Base-by-base conservation (phyloP, 2,329 filamentous ascomycete species). In the Sphaerostilbella broomeana region DNA sequence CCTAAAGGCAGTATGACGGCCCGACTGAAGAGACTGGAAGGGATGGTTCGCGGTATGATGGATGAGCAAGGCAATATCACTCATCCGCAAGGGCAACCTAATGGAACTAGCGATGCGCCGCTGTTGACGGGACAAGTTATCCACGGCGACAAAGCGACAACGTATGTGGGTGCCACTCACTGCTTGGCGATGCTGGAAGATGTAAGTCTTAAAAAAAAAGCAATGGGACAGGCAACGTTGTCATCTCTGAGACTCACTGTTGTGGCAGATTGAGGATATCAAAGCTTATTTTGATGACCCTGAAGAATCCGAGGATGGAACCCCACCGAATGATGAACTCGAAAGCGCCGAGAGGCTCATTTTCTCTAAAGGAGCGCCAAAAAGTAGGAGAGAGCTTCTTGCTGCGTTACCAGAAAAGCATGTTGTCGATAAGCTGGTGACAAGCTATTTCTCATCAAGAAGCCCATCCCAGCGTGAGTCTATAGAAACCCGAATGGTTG, bases 161-260 rank as follows among this genome's bases (percentile, higher is more conserved):
- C 67, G 4, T 79, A 76, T 47, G 67, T 79, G 4, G 75, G 75
- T 1, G 73, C 73, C 4, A 78, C 75, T 30, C 74, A 79, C 43
- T 77, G 73, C 47, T 70, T 77, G 61, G 75, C 75, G 2, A 76
- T 79, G 55, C 56, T 79, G 9, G 71, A 78, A 50, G 72, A 79
- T 60, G 74, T 77, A 48, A 40, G 37, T 32, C 22, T 27, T 18
- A 15, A 22, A 11, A n/a, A 2, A 10, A 16, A 8, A 4, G 4
- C n/a, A 32, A 6, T 10, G 4, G 3, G 12, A 17, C 34, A 18
- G 2, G 4, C 4, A 8, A 18, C n/a, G 16, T 30, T 13, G 11
- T 30, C 20, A 21, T 22, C 9, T 18, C 7, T 17, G 30, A 34
- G 10, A 21, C 31, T 38, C 13, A 39, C 20, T 18, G 7, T n/a